Evolutionary conservation across 2,329 filamentous ascomycete genomes (phyloP), one percentile per base, ranked within the genome.

Genomic region (Trichoderma sp.): DNA sequence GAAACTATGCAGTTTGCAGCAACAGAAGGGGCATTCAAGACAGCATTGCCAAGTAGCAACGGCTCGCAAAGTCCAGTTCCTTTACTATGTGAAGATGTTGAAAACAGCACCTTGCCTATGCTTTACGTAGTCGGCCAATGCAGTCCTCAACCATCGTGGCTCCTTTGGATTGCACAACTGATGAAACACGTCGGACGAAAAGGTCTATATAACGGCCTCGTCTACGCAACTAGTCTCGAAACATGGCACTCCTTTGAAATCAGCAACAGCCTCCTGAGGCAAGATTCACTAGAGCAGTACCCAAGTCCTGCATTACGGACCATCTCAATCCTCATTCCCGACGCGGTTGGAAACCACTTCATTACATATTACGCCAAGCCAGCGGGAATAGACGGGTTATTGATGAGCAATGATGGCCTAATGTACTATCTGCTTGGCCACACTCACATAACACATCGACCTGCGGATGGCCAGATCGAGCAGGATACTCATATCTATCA

Each of bases 81-180:
- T 12, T 21, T 71, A 18, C 47, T 61, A 18, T 65, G 69, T n/a
- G 69, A 71, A 36, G 61, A 51, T 11, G 9, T 58, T 9, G 51
- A 34, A 62, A 57, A 39, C 1, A 26, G 60, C 7, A 30, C 24
- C 3, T 5, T 71, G 11, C 47, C 61, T 3, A 64, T 71, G 39
- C 69, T 71, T 28, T 65, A 66, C 47, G 26, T 71, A 36, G 26
- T 63, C 2, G 69, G 69, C 2, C 69, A 71, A 18, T 71, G 69
- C n/a, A 57, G 43, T 21, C 24, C 43, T 28, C n/a, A 51, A 8
- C 21, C 58, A 8, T 53, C 43, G 2, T 71, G 69, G 69, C 43
- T 71, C 3, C 34, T 57, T 24, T 71, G 60, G 60, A 71, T 71
- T 9, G 18, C 15, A 36, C 30, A 71, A 15, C 26, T 71, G 6